These are phyloP conservation scores for Exophiala oligosperma DNA, from an alignment of 2,329 filamentous ascomycete genomes.

Conservation along the genomic window DNA sequence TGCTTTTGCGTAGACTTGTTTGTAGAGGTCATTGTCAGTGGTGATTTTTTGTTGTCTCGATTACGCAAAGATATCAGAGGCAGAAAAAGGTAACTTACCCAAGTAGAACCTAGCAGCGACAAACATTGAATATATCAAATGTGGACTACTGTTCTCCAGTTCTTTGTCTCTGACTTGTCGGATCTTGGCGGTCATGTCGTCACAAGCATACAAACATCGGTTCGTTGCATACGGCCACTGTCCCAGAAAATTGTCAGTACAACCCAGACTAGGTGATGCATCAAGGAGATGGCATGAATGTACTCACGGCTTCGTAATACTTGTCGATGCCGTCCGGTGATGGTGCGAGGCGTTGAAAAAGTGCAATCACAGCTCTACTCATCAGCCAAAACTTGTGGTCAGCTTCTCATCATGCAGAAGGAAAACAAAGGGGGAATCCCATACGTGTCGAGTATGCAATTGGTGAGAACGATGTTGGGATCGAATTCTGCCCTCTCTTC, in stretches of 20 bases:
- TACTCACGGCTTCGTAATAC: background rate
- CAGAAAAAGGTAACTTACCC: background rate
- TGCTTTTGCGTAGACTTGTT: background rate
- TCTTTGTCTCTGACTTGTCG: background rate
- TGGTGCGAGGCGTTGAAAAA: background rate
- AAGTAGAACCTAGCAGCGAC: background rate
- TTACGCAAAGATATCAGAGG: no score
- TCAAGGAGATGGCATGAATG: no score
- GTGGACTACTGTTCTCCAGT: background rate
- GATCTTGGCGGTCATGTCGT: background rate
- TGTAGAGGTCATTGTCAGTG: no score
- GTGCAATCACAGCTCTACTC: background rate
- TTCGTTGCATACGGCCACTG: background rate
- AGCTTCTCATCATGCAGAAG: no score
- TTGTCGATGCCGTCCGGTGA: background rate
- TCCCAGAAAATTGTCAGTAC: background rate
- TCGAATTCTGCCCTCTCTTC: background rate
- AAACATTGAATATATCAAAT: background rate
- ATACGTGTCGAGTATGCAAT: background rate
- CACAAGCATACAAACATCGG: background rate
- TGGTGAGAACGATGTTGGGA: background rate
- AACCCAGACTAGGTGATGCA: no score
- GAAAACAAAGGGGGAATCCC: background rate
- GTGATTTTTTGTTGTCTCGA: no score
- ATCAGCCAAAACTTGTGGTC: no score